phyloP scores from a whole-genome alignment of 345 rosid genomes.

The Salix suchowensis region DNA sequence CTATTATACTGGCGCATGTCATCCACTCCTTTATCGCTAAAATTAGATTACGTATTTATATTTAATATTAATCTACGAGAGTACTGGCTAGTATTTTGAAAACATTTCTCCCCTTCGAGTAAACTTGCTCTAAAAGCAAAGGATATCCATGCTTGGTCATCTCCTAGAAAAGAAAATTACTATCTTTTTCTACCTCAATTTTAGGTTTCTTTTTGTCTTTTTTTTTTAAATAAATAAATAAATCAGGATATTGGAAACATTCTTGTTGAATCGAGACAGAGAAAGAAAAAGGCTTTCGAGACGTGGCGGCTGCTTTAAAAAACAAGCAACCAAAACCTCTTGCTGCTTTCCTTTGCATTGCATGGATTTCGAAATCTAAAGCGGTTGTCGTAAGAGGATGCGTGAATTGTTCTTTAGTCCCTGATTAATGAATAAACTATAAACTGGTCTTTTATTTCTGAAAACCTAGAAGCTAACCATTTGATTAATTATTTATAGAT shows the following conservation, averaged over 20 bases:
- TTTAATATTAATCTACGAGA: no score
- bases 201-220: neutral
- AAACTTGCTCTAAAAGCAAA: neutral
- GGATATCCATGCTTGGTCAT: neutral
- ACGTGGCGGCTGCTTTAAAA: constrained; percentile 12
- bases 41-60: neutral
- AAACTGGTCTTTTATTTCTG: neutral
- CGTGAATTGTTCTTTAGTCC: neutral
- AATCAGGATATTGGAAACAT: constrained; percentile 16
- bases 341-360: constrained; percentile 11
- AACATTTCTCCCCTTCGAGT: neutral
- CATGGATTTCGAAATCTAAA: constrained; percentile 23
- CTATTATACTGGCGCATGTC: neutral
- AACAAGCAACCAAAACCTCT: neutral
- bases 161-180: neutral
- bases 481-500: no score
- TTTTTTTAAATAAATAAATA: no score
- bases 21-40: neutral
- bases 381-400: neutral
- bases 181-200: neutral
- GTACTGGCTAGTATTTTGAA: neutral
- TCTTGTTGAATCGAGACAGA: constrained; percentile 12
- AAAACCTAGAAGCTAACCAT: neutral
- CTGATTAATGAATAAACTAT: neutral
- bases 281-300: neutral